These are phyloP conservation scores for Acidiella bohemica DNA, from an alignment of 495 filamentous ascomycete genomes.

Conservation along the genomic window DNA sequence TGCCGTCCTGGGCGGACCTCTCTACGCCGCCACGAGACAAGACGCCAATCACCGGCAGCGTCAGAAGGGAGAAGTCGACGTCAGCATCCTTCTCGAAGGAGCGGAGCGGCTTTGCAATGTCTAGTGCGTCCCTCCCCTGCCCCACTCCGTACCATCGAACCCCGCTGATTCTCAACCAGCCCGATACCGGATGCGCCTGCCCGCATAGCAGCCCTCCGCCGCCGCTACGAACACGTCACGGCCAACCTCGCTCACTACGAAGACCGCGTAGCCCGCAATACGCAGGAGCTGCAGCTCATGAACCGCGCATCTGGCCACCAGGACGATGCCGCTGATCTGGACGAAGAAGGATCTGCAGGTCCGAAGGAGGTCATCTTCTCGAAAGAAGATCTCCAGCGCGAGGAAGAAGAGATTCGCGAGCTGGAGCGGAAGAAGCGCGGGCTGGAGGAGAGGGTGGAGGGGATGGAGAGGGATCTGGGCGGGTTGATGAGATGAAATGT, in stretches of 20 bases:
- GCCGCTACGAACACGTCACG: slow-evolving; percentile 56
- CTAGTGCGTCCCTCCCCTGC: slow-evolving; percentile 44
- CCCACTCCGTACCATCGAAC: not conserved
- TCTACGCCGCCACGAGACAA: slow-evolving; percentile 67
- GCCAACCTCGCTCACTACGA: slow-evolving; percentile 70
- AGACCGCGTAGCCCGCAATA: slow-evolving; percentile 61
- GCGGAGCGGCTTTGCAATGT: slow-evolving; percentile 84
- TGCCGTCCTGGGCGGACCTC: slow-evolving; percentile 71
- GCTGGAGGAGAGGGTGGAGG: slow-evolving; percentile 62
- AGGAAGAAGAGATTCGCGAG: slow-evolving; percentile 66
- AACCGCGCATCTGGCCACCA: slow-evolving; percentile 41
- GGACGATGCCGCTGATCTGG: slow-evolving; percentile 27
- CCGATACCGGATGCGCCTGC: slow-evolving; percentile 72
- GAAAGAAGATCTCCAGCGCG: slow-evolving; percentile 58
- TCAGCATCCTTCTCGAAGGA: slow-evolving; percentile 71
- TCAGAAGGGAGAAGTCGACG: slow-evolving; percentile 59
- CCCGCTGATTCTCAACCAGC: slow-evolving; percentile 27
- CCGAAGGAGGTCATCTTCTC: slow-evolving; percentile 35
- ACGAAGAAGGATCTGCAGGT: slow-evolving; percentile 25
- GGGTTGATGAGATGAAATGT: slow-evolving; percentile 41
- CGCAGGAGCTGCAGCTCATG: slow-evolving; percentile 57
- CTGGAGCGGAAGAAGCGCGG: slow-evolving; percentile 63
- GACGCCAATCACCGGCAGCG: slow-evolving; percentile 33
- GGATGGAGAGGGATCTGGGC: slow-evolving; percentile 69
- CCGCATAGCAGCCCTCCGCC: slow-evolving; percentile 56